phyloP scores from a whole-genome alignment of 768 basidiomycete genomes.

The Russula brevipes region DNA sequence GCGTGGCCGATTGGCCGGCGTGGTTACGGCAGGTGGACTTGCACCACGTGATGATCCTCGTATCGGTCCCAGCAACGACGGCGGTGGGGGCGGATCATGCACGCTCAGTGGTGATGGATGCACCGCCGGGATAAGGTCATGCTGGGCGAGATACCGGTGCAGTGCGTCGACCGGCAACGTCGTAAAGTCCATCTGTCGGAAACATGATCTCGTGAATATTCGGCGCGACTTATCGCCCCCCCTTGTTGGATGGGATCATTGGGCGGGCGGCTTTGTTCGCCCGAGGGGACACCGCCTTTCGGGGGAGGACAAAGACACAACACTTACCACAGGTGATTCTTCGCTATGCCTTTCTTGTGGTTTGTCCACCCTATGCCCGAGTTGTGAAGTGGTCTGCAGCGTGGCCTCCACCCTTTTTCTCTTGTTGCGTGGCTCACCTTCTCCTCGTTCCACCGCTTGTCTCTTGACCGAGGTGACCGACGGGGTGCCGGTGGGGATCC shows the following conservation, averaged over 20 bases:
- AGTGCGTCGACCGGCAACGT: constrained; percentile 61
- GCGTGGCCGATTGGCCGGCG: constrained; percentile 67
- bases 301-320: not conserved
- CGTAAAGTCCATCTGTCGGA: constrained; percentile 64
- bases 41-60: constrained; percentile 45
- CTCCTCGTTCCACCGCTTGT: constrained; percentile 59
- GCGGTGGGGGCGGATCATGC: constrained; percentile 67
- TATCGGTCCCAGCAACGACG: constrained; percentile 48
- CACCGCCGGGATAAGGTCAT: constrained; percentile 64
- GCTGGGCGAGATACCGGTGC: constrained; percentile 68
- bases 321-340: constrained; percentile 19
- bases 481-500: constrained; percentile 42
- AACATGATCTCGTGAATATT: constrained; percentile 13
- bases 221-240: not conserved
- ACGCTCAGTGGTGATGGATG: constrained; percentile 63
- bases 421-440: constrained; percentile 72
- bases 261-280: not conserved
- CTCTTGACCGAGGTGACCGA: constrained; percentile 41
- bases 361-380: constrained; percentile 17
- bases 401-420: constrained; percentile 59
- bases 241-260: constrained; percentile 6
- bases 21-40: constrained; percentile 43
- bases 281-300: not conserved
- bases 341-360: constrained; percentile 25
- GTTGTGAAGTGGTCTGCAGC: constrained; percentile 21